Conservation (phyloP, 257 asterid species). For the Solanum sitiens region DNA sequence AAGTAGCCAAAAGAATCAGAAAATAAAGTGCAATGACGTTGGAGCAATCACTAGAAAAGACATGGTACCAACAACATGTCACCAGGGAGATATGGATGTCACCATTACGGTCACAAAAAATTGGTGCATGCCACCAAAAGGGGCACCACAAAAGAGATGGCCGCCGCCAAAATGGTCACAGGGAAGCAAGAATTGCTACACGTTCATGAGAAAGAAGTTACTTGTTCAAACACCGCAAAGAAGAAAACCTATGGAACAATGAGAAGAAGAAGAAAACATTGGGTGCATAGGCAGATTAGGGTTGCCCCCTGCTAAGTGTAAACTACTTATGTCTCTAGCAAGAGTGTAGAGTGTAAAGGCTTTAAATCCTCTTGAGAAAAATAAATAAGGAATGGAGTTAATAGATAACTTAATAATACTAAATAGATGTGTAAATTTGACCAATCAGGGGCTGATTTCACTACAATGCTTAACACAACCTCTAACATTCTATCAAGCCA, state of each 20-base stretch:
- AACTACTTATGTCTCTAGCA: not conserved
- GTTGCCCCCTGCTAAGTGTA: not conserved
- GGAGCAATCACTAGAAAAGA: not conserved
- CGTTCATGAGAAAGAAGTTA: not conserved
- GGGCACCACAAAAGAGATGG: not conserved
- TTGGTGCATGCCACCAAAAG: not conserved
- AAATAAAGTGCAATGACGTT: not conserved
- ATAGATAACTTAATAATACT: not conserved
- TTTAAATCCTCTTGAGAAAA: not conserved
- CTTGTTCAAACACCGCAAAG: not conserved
- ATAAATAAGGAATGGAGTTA: not conserved
- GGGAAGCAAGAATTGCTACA: not conserved
- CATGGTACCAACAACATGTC: not conserved
- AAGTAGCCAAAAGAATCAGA: not conserved
- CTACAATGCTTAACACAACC: not conserved
- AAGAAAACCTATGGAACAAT: not conserved
- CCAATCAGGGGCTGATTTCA: not conserved
- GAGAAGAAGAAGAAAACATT: not conserved
- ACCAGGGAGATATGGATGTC: not conserved
- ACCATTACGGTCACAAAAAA: not conserved
- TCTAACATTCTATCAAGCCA: not conserved
- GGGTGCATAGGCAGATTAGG: not conserved
- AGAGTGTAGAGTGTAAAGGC: not conserved
- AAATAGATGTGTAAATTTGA: not conserved
- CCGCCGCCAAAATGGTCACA: not conserved